Percentiles rank a stretch among this genome's conserved stretches.
These are phyloP conservation scores for Lecanicillium sp. DNA, from an alignment of 2,329 filamentous ascomycete species.

Conservation along the genomic window DNA sequence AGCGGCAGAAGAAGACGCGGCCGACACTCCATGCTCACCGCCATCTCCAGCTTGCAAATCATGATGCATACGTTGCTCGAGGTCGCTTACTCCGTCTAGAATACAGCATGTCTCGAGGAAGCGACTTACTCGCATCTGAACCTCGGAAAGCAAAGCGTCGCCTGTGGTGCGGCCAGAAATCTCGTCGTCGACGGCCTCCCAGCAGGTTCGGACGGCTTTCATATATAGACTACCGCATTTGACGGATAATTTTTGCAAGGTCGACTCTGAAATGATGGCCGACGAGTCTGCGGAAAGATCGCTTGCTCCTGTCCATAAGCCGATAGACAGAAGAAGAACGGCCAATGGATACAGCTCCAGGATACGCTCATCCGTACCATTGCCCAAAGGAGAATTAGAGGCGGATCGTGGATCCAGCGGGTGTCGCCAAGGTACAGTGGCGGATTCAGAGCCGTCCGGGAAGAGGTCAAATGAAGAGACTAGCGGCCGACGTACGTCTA, in stretches of 20 bases:
- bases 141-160: constrained; percentile 42
- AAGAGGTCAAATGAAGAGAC: constrained; percentile 71
- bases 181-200: constrained; percentile 60
- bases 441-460: constrained; percentile 15
- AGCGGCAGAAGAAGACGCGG: neutral
- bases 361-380: constrained; percentile 46
- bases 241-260: constrained; percentile 53
- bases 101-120: constrained; percentile 54
- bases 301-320: constrained; percentile 63
- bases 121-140: constrained; percentile 47
- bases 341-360: constrained; percentile 67
- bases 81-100: constrained; percentile 47
- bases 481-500: constrained; percentile 60
- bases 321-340: constrained; percentile 65
- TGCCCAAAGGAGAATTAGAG: constrained; percentile 36
- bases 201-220: constrained; percentile 65
- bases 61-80: constrained; percentile 44
- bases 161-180: constrained; percentile 35
- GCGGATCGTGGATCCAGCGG: constrained; percentile 51
- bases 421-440: constrained; percentile 30
- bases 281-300: constrained; percentile 36
- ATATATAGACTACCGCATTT: constrained; percentile 68
- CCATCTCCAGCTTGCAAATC: constrained; percentile 28
- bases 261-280: constrained; percentile 50
- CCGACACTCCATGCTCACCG: neutral